Conservation (phyloP, 2,329 filamentous ascomycete species). For the Penicillium frequentans region DNA sequence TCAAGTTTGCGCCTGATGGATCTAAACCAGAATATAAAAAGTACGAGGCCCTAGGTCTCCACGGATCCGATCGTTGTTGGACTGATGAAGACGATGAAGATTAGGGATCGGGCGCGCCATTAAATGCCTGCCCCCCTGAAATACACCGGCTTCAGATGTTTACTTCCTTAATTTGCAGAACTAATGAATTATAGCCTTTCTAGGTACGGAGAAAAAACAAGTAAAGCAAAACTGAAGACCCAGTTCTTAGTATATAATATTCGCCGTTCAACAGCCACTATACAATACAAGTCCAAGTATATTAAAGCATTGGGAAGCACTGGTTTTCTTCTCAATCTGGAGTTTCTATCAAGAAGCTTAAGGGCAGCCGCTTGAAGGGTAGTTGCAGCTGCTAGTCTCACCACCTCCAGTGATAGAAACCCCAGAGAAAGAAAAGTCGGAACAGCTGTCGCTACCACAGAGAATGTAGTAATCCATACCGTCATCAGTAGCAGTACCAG, state of each 20-base stretch:
- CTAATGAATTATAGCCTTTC: too few relatives aligned
- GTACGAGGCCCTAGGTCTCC: too few relatives aligned
- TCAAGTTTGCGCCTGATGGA: neutral
- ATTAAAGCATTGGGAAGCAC: neutral
- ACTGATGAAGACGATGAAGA: too few relatives aligned
- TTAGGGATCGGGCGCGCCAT: too few relatives aligned
- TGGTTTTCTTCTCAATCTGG: neutral
- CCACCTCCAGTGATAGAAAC: conserved; percentile 39
- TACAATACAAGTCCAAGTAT: neutral
- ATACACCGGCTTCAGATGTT: too few relatives aligned
- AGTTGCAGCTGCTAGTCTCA: conserved; percentile 26
- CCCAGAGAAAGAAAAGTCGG: conserved; percentile 36
- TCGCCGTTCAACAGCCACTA: neutral
- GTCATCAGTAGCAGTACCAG: conserved; percentile 32
- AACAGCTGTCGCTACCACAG: conserved; percentile 42
- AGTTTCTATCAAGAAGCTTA: neutral
- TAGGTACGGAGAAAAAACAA: neutral
- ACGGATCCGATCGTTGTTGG: too few relatives aligned
- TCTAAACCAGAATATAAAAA: too few relatives aligned
- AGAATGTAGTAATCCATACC: conserved; percentile 40
- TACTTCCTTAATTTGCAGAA: too few relatives aligned
- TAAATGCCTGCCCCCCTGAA: too few relatives aligned
- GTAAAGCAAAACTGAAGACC: neutral
- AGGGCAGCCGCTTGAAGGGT: conserved; percentile 18
- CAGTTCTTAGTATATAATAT: neutral